phyloP scores from a whole-genome alignment of 495 filamentous ascomycete species.

The Aspergillus homomorphus region DNA sequence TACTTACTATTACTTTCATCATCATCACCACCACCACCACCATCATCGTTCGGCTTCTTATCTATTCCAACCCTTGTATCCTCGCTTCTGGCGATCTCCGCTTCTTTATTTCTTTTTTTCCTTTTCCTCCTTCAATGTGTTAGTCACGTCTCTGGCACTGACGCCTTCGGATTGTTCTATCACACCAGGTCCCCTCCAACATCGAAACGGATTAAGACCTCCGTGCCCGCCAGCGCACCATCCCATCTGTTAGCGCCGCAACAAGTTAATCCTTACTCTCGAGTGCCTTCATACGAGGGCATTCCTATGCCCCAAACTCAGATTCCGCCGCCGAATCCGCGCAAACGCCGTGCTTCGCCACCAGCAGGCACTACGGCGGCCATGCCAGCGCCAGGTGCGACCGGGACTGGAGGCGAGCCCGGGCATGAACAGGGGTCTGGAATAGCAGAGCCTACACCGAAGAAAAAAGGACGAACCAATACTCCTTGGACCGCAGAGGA shows the following conservation, averaged over 20 bases:
- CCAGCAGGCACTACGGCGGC: slow-evolving; percentile 32
- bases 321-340: slow-evolving; percentile 33
- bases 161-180: slow-evolving; percentile 6
- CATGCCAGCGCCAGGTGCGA: slow-evolving; percentile 30
- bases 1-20: slow-evolving; percentile 1
- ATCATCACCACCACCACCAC: background rate
- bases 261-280: slow-evolving; percentile 42
- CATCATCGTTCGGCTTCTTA: background rate
- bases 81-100: background rate
- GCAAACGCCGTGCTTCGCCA: slow-evolving; percentile 48
- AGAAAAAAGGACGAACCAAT: slow-evolving; percentile 92
- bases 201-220: slow-evolving; percentile 46
- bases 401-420: slow-evolving; percentile 24
- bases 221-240: slow-evolving; percentile 37
- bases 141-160: slow-evolving; percentile 6
- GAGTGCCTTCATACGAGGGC: slow-evolving; percentile 38
- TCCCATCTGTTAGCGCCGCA: slow-evolving; percentile 42
- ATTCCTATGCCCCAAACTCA: slow-evolving; percentile 41
- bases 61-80: background rate
- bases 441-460: slow-evolving; percentile 52
- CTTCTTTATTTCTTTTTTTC: background rate
- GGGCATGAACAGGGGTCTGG: slow-evolving; percentile 35
- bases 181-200: slow-evolving; percentile 40
- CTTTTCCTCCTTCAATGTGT: background rate
- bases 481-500: slow-evolving; percentile 96